Base-by-base conservation (phyloP, 78 protist genomes). In the Bigelowiella natans region DNA sequence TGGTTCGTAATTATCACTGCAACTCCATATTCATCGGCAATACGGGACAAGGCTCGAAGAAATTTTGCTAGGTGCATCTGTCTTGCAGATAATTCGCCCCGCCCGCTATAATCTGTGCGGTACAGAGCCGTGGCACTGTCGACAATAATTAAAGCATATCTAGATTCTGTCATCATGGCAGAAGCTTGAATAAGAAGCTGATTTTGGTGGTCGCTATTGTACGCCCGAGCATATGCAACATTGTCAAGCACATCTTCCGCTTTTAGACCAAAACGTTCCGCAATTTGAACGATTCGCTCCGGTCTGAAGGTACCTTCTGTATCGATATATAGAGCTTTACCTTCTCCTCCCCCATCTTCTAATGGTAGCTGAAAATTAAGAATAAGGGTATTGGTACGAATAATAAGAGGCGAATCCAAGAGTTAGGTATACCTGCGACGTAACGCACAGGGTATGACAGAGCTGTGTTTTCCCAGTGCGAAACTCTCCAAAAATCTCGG, bases 241-340 rank as follows among this genome's bases (percentile, higher is more conserved):
- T 99, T 99, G 90, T 98, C 99, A 1, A 98, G 94, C 34, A 97
- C 99, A 39, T 96, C 98, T 36, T 94, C 89, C 39, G 96, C 96
- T 37, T 64, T 28, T 36, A 97, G 92, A 18, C 96, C 96, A 83
- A 89, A 96, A 31, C 95, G 39, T 30, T 37, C 30, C 18, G 90
- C 90, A 2, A 96, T 95, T 37, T 94, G 95, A 1, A 95, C 38
- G 26, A 98, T 91, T 2, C 99, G 90, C 89, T 98, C 98, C 7
- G 99, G 99, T 2, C 99, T 95, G 93, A 99, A 99, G 0, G 99
- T 98, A n/a, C 99, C 99, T 85, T 99, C 99, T 0, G 99, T 98
- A 90, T 99, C 99, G 37, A 99, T 96, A 89, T 97, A 99, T 64
- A 99, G 90, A n/a, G 98, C 98, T 89, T 97, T 96, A 30, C 99